phyloP scores from a whole-genome alignment of 768 basidiomycete species.

The Cystobasidium ongulense region DNA sequence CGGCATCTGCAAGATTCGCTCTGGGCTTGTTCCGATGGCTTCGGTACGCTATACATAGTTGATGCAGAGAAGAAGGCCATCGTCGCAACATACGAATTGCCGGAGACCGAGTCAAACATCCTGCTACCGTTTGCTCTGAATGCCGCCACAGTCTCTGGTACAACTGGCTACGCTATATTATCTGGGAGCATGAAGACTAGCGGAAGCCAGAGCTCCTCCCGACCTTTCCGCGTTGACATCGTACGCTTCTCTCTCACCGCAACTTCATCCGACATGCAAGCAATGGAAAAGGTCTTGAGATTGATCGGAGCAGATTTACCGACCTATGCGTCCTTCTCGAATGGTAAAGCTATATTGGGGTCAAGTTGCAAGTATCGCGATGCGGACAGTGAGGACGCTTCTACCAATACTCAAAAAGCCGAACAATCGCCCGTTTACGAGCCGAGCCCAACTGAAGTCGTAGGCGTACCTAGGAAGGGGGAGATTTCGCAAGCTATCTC shows the following conservation, averaged over 20 bases:
- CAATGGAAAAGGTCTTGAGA: not conserved
- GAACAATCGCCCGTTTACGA: not conserved
- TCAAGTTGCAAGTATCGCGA: not conserved
- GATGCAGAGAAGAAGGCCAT: not conserved
- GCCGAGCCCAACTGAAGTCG: not conserved
- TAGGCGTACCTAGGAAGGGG: conserved; percentile 6
- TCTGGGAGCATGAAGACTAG: not conserved
- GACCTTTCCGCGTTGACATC: conserved; percentile 1
- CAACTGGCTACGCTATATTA: not conserved
- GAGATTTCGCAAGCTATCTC: not conserved
- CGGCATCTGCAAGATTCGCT: not conserved
- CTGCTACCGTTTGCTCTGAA: conserved; percentile 10
- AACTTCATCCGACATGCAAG: not conserved
- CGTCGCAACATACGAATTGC: not conserved
- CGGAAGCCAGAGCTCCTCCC: not conserved
- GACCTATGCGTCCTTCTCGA: not conserved
- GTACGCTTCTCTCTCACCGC: not conserved
- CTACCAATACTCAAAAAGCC: not conserved
- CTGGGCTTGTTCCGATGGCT: conserved; percentile 33
- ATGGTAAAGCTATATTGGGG: not conserved
- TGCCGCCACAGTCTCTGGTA: not conserved
- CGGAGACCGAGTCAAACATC: not conserved
- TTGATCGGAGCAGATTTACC: conserved; percentile 2
- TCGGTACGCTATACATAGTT: conserved; percentile 28
- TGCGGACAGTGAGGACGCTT: not conserved